Percentiles rank a stretch among this genome's conserved stretches.
These are phyloP conservation scores for Cicer yamashitae DNA, from an alignment of 306 rosid species.

Conservation along the genomic window DNA sequence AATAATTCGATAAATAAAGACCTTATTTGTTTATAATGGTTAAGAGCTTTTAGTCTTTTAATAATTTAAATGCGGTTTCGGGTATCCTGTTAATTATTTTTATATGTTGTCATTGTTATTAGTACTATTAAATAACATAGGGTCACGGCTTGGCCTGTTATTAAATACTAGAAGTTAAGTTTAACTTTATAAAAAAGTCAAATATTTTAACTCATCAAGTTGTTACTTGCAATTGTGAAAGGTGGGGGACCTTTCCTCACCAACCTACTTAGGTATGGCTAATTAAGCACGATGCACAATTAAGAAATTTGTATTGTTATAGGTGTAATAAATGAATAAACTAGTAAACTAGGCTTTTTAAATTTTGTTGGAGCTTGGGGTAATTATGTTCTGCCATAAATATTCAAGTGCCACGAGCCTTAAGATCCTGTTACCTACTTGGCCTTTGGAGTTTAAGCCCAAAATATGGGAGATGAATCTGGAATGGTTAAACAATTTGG, in stretches of 20 bases:
- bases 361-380: no score
- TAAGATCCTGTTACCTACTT: no score
- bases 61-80: no score
- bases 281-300: no score
- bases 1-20: constrained; percentile 9
- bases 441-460: no score
- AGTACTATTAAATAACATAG: neutral
- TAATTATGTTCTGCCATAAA: no score
- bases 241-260: neutral
- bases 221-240: constrained; percentile 10
- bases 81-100: neutral
- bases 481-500: no score
- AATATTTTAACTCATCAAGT: neutral
- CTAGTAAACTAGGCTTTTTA: no score
- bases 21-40: neutral
- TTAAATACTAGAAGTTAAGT: neutral
- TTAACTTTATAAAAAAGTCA: neutral
- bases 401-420: no score
- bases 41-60: neutral
- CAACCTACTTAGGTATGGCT: neutral
- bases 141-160: neutral
- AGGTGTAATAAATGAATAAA: no score
- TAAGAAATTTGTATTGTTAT: no score
- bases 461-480: no score
- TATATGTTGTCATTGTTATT: neutral